These are phyloP conservation scores for Parathielavia appendiculata DNA, from an alignment of 495 filamentous ascomycete genomes.

Conservation along the genomic window DNA sequence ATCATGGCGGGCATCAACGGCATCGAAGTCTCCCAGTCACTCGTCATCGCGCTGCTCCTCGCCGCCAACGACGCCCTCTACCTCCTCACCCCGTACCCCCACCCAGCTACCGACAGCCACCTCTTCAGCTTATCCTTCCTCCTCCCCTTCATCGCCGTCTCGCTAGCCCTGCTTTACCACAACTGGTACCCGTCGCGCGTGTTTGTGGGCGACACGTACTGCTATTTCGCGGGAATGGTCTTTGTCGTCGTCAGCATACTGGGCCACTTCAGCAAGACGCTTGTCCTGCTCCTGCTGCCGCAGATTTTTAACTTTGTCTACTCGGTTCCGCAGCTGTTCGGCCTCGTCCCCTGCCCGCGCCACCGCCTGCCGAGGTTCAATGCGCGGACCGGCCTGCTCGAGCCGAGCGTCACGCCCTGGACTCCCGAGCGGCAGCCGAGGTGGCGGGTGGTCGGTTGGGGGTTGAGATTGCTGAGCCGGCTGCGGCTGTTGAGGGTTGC, in stretches of 20 bases:
- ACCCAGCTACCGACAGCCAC: slow-evolving; percentile 93
- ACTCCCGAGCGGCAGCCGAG: slow-evolving; percentile 57
- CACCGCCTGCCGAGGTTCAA: slow-evolving; percentile 90
- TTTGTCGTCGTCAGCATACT: slow-evolving; percentile 95
- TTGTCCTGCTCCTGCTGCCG: slow-evolving; percentile 83
- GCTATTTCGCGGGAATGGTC: slow-evolving; percentile 98
- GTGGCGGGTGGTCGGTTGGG: slow-evolving; percentile 47
- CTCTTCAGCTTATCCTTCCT: slow-evolving; percentile 93
- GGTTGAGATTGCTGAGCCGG: slow-evolving; percentile 58
- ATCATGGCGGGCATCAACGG: slow-evolving; percentile 97
- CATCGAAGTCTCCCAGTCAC: slow-evolving; percentile 89
- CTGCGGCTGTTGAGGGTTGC: slow-evolving; percentile 61
- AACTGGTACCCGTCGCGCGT: slow-evolving; percentile 96
- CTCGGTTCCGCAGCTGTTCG: slow-evolving; percentile 84
- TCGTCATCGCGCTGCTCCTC: slow-evolving; percentile 81
- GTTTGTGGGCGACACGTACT: slow-evolving; percentile 98
- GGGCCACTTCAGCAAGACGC: slow-evolving; percentile 96
- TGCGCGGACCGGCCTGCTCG: slow-evolving; percentile 70
- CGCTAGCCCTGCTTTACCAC: slow-evolving; percentile 75
- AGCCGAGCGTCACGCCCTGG: slow-evolving; percentile 81
- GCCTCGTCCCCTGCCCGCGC: slow-evolving; percentile 82
- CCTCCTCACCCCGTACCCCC: slow-evolving; percentile 72
- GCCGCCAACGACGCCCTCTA: slow-evolving; percentile 78
- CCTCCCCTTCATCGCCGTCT: slow-evolving; percentile 89
- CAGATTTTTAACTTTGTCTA: slow-evolving; percentile 97